These are phyloP conservation scores for Mucor irregularis DNA, from an alignment of 371 early-diverging fungal species.

Conservation along the genomic window DNA sequence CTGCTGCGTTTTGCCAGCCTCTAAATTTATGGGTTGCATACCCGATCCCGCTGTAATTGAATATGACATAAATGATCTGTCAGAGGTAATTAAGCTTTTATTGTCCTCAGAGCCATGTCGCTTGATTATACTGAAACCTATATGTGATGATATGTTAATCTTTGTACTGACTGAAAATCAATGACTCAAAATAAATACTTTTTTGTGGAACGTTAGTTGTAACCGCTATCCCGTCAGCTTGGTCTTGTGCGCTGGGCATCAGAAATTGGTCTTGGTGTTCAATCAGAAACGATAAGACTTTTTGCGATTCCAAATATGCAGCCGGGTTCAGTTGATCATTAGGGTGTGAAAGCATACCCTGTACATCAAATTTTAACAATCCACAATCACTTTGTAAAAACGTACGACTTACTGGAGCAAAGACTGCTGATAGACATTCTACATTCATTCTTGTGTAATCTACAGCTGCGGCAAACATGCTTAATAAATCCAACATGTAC, in stretches of 20 bases:
- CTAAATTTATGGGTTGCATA: background rate
- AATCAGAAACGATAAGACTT: conserved; percentile 58
- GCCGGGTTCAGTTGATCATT: conserved; percentile 55
- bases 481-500: conserved; percentile 59
- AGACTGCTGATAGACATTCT: conserved; percentile 56
- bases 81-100: background rate
- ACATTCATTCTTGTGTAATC: conserved; percentile 59
- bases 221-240: background rate
- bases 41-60: conserved; percentile 19
- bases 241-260: conserved; percentile 20
- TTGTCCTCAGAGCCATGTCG: background rate
- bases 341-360: conserved; percentile 58
- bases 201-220: background rate
- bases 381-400: background rate
- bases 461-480: conserved; percentile 48
- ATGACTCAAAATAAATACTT: conserved; percentile 1
- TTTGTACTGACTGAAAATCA: background rate
- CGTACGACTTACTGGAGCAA: conserved; percentile 49
- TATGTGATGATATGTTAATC: background rate
- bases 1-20: background rate
- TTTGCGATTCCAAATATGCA: conserved; percentile 56
- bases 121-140: conserved; percentile 4
- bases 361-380: background rate
- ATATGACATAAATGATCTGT: conserved; percentile 17
- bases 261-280: conserved; percentile 39